Evolutionary conservation across 2,329 filamentous ascomycete species (phyloP).

Genomic region (Leptographium lundbergii): DNA sequence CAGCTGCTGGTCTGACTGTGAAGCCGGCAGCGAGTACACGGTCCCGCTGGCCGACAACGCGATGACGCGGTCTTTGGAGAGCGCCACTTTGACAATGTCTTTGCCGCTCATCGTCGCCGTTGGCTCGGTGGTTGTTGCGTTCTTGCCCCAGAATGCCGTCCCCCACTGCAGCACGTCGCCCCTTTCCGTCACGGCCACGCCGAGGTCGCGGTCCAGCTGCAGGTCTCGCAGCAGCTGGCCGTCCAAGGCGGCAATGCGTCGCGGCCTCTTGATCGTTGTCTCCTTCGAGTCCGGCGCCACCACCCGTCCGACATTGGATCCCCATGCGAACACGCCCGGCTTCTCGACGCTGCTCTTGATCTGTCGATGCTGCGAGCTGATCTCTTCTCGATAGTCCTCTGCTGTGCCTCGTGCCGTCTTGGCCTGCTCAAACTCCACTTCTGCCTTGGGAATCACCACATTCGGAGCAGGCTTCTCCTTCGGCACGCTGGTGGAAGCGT

Average conservation of each 20-base stretch:
- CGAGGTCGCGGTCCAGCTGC: conserved; percentile 71
- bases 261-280: conserved; percentile 63
- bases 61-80: conserved; percentile 75
- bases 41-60: conserved; percentile 61
- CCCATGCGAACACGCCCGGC: conserved; percentile 90
- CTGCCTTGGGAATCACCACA: conserved; percentile 22
- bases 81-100: conserved; percentile 59
- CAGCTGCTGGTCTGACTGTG: conserved; percentile 54
- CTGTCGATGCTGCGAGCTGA: conserved; percentile 84
- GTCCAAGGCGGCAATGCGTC: conserved; percentile 71
- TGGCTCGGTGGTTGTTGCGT: conserved; percentile 33
- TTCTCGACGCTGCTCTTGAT: conserved; percentile 70
- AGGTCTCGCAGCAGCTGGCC: conserved; percentile 73
- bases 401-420: conserved; percentile 10
- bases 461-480: background rate
- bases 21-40: conserved; percentile 76
- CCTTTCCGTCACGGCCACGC: conserved; percentile 74
- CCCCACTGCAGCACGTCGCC: conserved; percentile 94
- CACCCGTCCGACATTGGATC: conserved; percentile 74
- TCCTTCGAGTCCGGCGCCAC: conserved; percentile 75
- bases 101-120: conserved; percentile 67
- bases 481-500: conserved; percentile 16
- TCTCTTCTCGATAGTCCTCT: background rate
- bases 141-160: conserved; percentile 38
- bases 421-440: conserved; percentile 51